Evolutionary conservation across 225 moss, liverwort and hornwort species (phyloP).

Genomic region (Bryum argenteum): DNA sequence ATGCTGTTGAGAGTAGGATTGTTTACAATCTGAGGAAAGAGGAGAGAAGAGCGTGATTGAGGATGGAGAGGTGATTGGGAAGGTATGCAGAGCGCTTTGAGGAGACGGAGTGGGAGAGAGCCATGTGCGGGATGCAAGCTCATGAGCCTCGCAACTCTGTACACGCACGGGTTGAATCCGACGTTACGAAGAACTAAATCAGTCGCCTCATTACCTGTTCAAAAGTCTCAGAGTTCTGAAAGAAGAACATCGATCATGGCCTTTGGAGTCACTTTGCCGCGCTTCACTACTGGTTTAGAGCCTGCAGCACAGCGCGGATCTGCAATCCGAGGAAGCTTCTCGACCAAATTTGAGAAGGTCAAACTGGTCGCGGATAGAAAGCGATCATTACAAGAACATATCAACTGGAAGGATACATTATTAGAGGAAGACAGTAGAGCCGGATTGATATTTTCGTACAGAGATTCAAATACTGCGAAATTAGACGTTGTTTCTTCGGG

Average conservation of each 20-base stretch:
- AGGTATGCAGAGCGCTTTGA: slow-evolving; percentile 42
- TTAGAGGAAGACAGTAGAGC: neutral
- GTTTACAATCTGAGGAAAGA: neutral
- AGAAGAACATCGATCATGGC: slow-evolving; percentile 36
- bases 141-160: slow-evolving; percentile 29
- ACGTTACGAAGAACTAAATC: neutral
- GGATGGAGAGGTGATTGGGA: slow-evolving; percentile 31
- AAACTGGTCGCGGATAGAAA: slow-evolving; percentile 25
- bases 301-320: slow-evolving; percentile 9
- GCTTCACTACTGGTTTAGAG: slow-evolving; percentile 25
- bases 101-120: slow-evolving; percentile 37
- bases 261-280: slow-evolving; percentile 33
- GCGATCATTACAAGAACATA: neutral
- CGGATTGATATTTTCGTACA: neutral
- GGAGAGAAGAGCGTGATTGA: slow-evolving; percentile 1
- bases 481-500: neutral
- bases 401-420: slow-evolving; percentile 2
- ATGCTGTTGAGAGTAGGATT: too few relatives aligned
- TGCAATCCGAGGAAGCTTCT: slow-evolving; percentile 32
- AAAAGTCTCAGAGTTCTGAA: slow-evolving; percentile 40
- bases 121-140: slow-evolving; percentile 30
- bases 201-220: slow-evolving; percentile 20
- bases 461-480: neutral
- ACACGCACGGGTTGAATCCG: slow-evolving; percentile 30
- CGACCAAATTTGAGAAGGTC: slow-evolving; percentile 42